Base-by-base conservation (phyloP, 805 yeast species). In the Candida sphagnicola region DNA sequence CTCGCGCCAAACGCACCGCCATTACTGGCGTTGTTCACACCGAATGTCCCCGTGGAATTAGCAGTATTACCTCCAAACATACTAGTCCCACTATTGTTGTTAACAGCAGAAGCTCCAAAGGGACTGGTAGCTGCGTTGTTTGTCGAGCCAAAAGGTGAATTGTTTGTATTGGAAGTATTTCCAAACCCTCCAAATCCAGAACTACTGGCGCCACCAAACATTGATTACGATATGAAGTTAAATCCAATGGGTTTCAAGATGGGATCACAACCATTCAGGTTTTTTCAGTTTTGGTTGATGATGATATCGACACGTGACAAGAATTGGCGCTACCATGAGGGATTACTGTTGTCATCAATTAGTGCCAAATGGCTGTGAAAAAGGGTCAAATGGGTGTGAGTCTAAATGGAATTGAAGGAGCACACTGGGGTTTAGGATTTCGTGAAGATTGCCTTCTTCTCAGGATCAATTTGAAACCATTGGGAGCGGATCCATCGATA, bases 191-290 rank as follows among this genome's bases (percentile, higher is more conserved):
- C 47, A 26, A 41, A 49, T 14, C 35, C 35, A 21, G 47, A 43
- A 31, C 46, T 36, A 23, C 67, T 65, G 46, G 66, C 71, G 21
- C 79, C 79, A 10, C 80, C 80, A 53, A 75, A 75, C 14, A 80
- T 80, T 34, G 75, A 65, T 11, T 66, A 58, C 16, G 70, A 50
- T 34, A 73, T 54, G 34, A n/a, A 10, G 10, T 21, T 6, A 21
- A 6, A 21, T 21, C 24, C 24, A 21, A 21, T 21, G 66, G 40
- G 14, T 37, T 25, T n/a, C n/a, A n/a, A n/a, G n/a, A n/a, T n/a
- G n/a, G n/a, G n/a, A n/a, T n/a, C n/a, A n/a, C n/a, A n/a, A n/a
- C n/a, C n/a, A n/a, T n/a, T n/a, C n/a, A n/a, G 10, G 24, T 6
- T 21, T 21, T 21, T 21, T 21, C 24, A 21, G 24, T 21, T 6